Evolutionary conservation across 2,329 filamentous ascomycete species (phyloP), one percentile per base, ranked within the genome.

Genomic region (Aureobasidium subglaciale): DNA sequence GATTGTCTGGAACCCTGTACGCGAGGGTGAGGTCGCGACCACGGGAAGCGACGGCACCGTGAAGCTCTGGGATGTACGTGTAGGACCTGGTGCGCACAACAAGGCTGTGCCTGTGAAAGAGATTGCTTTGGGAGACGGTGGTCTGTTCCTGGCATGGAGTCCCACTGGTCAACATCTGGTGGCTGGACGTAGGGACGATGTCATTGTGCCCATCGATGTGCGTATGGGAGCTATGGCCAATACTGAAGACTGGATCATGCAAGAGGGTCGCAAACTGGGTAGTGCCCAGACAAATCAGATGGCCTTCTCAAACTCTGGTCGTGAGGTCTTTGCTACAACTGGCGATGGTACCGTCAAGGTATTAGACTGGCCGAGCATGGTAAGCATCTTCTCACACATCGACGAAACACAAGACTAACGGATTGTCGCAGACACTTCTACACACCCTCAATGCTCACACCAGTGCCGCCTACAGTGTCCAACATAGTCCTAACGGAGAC

Each of bases 31-130:
- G 70, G 75, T 92, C 8, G 88, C 85, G 62, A 90, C 85, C 66
- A 79, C 88, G 53, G 87, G 85, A 61, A 80, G 76, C 41, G 88
- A 92, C 65, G 88, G 88, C 2, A 80, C 85, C 29, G 83, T 88
- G 59, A 83, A 86, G 66, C 83, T 92, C 63, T 92, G 88, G 88
- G 88, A 92, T 65, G 86, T 90, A 11, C 77, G 87, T 63, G 59
- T 65, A 27, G 65, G 86, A 84, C 40, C 78, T 82, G 65, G 63
- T 24, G 63, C 61, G n/a, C 61, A 58, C 13, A 59, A 62, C 18
- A 46, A 56, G 42, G 61, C 56, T 20, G 63, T 63, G 3, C 64
- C 63, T 22, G 85, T 83, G 7, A 81, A 83, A 60, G 82, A 87
- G 3, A 84, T 88, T 62, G 86, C 84, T 10, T 57, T 66, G 2